Evolutionary conservation across 495 filamentous ascomycete genomes (phyloP), one percentile per base, ranked within the genome.

Genomic region (Pseudoneurospora amorphoporcata): DNA sequence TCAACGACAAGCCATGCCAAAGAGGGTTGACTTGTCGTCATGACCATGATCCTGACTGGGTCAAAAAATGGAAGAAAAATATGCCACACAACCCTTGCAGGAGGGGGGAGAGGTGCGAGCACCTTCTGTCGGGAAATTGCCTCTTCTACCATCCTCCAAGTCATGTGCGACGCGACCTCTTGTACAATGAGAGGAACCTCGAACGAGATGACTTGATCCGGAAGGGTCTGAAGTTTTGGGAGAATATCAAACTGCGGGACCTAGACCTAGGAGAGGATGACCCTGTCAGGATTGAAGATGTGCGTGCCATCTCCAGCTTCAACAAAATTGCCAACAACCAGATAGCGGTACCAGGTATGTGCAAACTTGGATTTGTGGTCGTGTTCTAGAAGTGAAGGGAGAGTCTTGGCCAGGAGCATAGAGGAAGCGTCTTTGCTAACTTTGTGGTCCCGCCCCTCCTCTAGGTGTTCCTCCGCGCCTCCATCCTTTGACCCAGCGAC

Each of bases 331-430:
- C 39, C 1, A 70, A 77, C 41, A 69, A 45, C 8, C 73, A 77
- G n/a, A 78, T 79, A 40, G 75, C 71, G 10, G 74, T 79, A 8
- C 78, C 78, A 16, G 78, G 78, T 79, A 23, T 5, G 71, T 75
- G 10, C 9, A 41, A 37, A 37, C 6, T 38, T 8, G 3, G 3
- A 1, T 9, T 8, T 16, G n/a, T 43, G 3, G 10, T 38, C 32
- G 10, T 19, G 32, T 8, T 10, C n/a, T 61, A 1, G 16, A 23
- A 16, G 8, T 19, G 17, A 17, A 14, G 17, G 14, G 14, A n/a
- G 12, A 41, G 37, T 35, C 17, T 9, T n/a, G 39, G 45, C 6
- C 39, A 3, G 43, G 69, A 53, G 69, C 4, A 47, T 17, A 68
- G 6, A 72, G 7, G 16, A n/a, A 32, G 4, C 3, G 29, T 12